phyloP scores from a whole-genome alignment of 805 yeast species.

The Zygosaccharomyces lentus region DNA sequence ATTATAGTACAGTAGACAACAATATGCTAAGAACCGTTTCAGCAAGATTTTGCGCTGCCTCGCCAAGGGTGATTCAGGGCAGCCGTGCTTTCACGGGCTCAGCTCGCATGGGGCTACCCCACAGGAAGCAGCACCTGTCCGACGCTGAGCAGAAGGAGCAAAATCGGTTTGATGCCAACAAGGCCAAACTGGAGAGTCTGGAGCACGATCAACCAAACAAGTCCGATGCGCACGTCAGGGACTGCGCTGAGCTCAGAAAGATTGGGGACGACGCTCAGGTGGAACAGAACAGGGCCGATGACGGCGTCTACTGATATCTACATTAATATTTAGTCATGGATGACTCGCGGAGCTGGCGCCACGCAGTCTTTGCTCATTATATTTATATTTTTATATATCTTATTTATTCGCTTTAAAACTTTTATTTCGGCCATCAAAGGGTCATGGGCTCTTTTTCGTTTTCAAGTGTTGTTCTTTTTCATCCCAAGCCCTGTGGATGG shows the following conservation, averaged over 20 bases:
- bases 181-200: conserved; percentile 26
- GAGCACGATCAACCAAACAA: conserved; percentile 21
- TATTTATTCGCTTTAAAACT: neutral
- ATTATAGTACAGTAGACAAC: neutral
- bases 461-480: neutral
- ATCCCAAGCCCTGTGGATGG: neutral
- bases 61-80: neutral
- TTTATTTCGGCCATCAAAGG: too few species aligned
- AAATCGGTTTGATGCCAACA: conserved; percentile 26
- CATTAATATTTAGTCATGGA: neutral
- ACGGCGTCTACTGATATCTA: conserved; percentile 30
- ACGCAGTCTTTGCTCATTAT: too few species aligned
- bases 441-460: neutral
- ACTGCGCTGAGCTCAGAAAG: conserved; percentile 24
- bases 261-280: conserved; percentile 33
- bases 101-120: conserved; percentile 11
- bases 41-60: neutral
- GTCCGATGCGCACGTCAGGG: conserved; percentile 18
- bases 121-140: conserved; percentile 19
- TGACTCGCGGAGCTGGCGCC: too few species aligned
- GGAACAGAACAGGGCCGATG: conserved; percentile 36
- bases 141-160: conserved; percentile 25
- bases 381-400: conserved; percentile 1
- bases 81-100: conserved; percentile 8
- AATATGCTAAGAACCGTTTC: neutral